A percentile compares a stretch with the other conserved stretches of the same genome.
These are phyloP conservation scores for Trametes hirsuta DNA, from an alignment of 1,284 basidiomycete genomes.

Conservation along the genomic window DNA sequence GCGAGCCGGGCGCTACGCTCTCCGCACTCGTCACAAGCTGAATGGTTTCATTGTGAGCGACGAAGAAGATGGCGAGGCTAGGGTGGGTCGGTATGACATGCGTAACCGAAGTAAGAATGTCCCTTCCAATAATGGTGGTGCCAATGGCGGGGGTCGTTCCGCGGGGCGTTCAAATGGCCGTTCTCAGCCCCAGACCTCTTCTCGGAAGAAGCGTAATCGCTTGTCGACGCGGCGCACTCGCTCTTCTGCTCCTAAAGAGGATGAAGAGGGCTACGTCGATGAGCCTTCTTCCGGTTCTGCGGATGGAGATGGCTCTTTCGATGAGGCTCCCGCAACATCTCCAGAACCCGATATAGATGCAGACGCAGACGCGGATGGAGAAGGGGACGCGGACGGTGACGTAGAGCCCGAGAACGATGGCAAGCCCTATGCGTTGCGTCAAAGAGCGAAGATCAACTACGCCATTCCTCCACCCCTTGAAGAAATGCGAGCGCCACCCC, in stretches of 20 bases:
- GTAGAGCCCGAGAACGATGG: constrained; percentile 36
- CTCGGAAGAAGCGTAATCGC: constrained; percentile 21
- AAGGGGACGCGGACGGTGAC: constrained; percentile 47
- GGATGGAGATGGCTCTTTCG: constrained; percentile 60
- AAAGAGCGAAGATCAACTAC: constrained; percentile 72
- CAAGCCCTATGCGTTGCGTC: constrained; percentile 65
- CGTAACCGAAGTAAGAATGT: constrained; percentile 42
- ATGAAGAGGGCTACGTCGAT: constrained; percentile 58
- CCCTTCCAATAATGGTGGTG: constrained; percentile 23
- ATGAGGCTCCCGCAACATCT: constrained; percentile 54
- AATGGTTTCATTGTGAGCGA: constrained; percentile 50
- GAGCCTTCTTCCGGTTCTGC: constrained; percentile 50
- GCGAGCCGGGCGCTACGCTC: constrained; percentile 20
- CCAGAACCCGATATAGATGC: constrained; percentile 51
- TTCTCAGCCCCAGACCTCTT: constrained; percentile 20
- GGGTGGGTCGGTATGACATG: constrained; percentile 36
- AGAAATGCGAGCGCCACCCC: constrained; percentile 55
- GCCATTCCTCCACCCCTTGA: constrained; percentile 77
- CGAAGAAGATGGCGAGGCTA: constrained; percentile 47
- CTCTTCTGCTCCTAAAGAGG: constrained; percentile 29
- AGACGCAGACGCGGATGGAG: constrained; percentile 50
- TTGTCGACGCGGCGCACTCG: constrained; percentile 31
- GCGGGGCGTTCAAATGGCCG: constrained; percentile 33
- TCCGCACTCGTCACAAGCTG: constrained; percentile 26
- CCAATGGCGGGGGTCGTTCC: constrained; percentile 25